Evolutionary conservation across 768 basidiomycete genomes (phyloP), one percentile per base, ranked within the genome.

Genomic region (Strobilomyces dryophilus): DNA sequence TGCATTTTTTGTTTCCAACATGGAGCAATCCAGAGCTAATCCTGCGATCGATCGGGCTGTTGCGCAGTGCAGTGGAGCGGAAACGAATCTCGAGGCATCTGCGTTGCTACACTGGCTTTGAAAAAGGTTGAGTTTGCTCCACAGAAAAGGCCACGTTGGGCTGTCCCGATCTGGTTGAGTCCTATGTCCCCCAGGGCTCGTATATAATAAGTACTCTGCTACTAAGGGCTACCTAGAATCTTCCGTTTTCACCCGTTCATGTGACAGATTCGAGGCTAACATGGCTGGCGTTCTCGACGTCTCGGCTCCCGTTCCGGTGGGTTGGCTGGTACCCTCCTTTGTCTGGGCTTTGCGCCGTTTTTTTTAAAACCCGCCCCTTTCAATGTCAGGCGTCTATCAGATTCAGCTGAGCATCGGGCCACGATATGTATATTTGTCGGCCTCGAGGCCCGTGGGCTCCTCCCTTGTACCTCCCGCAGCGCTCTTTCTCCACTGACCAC

Each of bases 71-170:
- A 24, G 45, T 52, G 49, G 49, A 21, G 36, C 53, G 62, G 62
- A 63, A 56, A 63, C 58, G 61, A 62, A 41, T 61, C 62, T 63
- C 61, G 61, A 63, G 58, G 62, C 54, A 52, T 62, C 50, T 36
- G 55, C 62, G 49, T 58, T 53, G 56, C 48, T 45, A 21, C 40
- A 43, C 50, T 35, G 32, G 29, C 57, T 45, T 51, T 51, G 49
- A 59, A 58, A 60, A 56, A 52, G 35, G 54, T 56, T 49, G 50
- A 56, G 60, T 59, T 53, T 34, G 52, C 45, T 32, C 48, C 47
- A 35, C 43, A 27, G 5, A 3, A 5, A 15, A 6, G 15, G 11
- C 56, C 62, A 64, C 54, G 62, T 59, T 53, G 39, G 20, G 0
- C 2, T 3, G 11, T 14, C 60, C 51, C 8, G 32, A 54, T 42